Evolutionary conservation across 345 rosid genomes (phyloP).

Genomic region (Limnanthes douglasii): DNA sequence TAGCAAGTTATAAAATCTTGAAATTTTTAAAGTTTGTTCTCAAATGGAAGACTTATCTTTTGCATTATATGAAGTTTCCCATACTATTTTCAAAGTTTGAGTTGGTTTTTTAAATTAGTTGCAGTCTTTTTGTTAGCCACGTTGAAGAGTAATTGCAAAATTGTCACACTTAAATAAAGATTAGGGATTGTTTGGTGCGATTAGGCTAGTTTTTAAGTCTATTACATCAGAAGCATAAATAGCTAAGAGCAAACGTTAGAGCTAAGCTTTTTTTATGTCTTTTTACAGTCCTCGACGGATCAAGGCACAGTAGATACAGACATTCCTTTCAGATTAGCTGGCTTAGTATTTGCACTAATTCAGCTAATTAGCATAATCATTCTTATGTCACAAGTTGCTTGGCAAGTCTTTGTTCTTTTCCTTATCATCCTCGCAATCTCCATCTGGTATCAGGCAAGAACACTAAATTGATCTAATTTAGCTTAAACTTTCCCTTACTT

Average conservation of each 20-base stretch:
- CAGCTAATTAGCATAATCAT: conserved; percentile 48
- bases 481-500: conserved; percentile 4
- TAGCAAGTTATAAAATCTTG: no score
- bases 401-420: conserved; percentile 69
- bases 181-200: conserved; percentile 3
- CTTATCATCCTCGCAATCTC: conserved; percentile 40
- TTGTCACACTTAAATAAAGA: background rate
- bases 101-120: background rate
- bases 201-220: conserved; percentile 8
- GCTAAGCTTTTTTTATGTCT: no score
- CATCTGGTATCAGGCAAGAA: conserved; percentile 62
- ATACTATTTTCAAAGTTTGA: no score
- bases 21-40: no score
- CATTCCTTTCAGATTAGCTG: conserved; percentile 29
- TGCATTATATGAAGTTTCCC: no score
- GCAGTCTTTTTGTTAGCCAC: no score
- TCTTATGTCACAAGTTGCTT: conserved; percentile 68
- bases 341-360: conserved; percentile 23
- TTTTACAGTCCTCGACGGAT: conserved; percentile 62
- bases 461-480: conserved; percentile 4
- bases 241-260: no score
- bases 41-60: no score
- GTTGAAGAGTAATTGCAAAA: background rate
- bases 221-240: no score
- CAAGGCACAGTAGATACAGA: conserved; percentile 49